Evolutionary conservation across 495 filamentous ascomycete genomes (phyloP), one percentile per base, ranked within the genome.

Genomic region (Penicillium steckii): DNA sequence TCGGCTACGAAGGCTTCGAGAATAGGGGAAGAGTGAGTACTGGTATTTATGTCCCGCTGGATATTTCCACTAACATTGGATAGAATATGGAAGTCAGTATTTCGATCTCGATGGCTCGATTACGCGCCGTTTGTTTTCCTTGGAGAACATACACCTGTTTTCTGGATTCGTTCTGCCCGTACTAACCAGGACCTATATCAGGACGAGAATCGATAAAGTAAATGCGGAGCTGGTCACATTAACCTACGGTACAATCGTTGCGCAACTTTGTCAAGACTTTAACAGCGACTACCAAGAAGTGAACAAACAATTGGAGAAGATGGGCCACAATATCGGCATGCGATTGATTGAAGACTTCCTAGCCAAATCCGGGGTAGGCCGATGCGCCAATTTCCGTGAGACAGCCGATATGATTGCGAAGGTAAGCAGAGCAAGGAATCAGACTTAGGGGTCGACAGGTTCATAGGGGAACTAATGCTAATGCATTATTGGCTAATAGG

Each of bases 311-410:
- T 77, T 98, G 40, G 94, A 98, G 65, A 95, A 91, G 73, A 98
- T 98, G 94, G 94, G 94, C 30, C 96, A 97, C 77, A 97, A 96
- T 59, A 97, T 98, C 52, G 94, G 94, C 7, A 80, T 97, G 69
- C 88, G 94, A 22, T 75, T 98, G 58, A 96, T 98, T 66, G 94
- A 98, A 60, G 94, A 98, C 68, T 98, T 96, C 67, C 84, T 98
- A 32, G 94, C 94, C 55, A 97, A 96, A 70, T 90, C 90, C 10
- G 90, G 87, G 53, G 87, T 87, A 13, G 89, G 90, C 62, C 81
- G 91, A 50, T 98, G 94, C 72, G 81, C 85, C 53, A 97, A 94
- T 69, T 96, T 98, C 60, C 79, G 86, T 50, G 94, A 98, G 66
- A 97, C 94, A 15, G 93, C 92, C 32, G 94, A 98, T 73, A 94